Base-by-base conservation (phyloP, 2,329 filamentous ascomycete genomes). In the Lecanicillium sp. region DNA sequence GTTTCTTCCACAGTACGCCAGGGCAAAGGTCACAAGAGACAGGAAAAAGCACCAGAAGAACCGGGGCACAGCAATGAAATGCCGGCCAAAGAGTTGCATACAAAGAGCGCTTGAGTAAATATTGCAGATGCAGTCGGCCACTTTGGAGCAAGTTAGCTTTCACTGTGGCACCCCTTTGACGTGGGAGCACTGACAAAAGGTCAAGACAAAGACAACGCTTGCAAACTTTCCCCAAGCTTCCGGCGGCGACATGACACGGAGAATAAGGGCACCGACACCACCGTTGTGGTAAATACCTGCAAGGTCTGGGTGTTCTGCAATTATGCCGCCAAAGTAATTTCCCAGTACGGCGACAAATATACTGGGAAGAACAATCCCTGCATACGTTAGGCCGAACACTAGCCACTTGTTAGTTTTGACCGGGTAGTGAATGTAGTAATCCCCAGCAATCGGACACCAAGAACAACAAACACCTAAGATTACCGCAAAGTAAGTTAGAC, bases 91-190 rank as follows among this genome's bases (percentile, higher is more conserved):
- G 2, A 49, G 43, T 28, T 49, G 47, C 27, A 49, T 40, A 31
- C 43, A 46, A 13, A 49, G 36, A 2, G 42, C 47, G 17, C 40
- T 45, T 7, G 47, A 49, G 30, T 49, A 49, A 28, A 46, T 48
- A 29, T 46, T 47, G 14, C 44, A 44, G 36, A 48, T 45, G 33
- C 33, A 35, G 37, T 45, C 41, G 33, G 36, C 14, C 42, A 28
- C 14, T 42, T 25, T 25, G 7, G 22, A 38, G 30, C 35, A 39
- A 8, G 43, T 42, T 17, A 39, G 15, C 30, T 17, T 7, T 20
- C 29, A 29, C 4, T 18, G n/a, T 6, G n/a, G 33, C 9, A 30
- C 15, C 2, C 4, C 33, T 28, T 33, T 34, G 6, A 16, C n/a
- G n/a, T 9, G 9, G 17, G 13, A 31, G 8, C 15, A 35, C 33